Base-by-base conservation (phyloP, 371 early-diverging fungal genomes). In the Nematocida minor region DNA sequence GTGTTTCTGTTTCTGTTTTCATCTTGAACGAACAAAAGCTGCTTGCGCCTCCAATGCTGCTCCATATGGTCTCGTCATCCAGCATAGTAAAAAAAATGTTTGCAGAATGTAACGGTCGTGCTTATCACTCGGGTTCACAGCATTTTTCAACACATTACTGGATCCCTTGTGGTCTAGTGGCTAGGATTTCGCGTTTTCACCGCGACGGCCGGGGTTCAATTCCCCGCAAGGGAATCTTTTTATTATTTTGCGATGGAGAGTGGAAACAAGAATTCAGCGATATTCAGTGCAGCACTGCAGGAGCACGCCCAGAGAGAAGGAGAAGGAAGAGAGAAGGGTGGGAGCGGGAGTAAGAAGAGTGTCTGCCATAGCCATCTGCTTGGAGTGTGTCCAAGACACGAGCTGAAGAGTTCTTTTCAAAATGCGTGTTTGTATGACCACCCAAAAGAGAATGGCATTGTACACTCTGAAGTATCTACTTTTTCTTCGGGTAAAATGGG, bases 1-100 rank as follows among this genome's bases (percentile, higher is more conserved):
- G 60, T 1, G 41, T 92, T 14, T 70, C 91, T 34, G 89, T 89
- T 27, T 88, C 84, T 11, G 94, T 93, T 82, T 89, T 91, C 84
- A 81, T 69, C 66, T 82, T 84, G 69, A 80, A 85, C 22, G 82
- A 55, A 29, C 81, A 66, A 34, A 80, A 80, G 14, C 69, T 71
- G 27, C 38, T 53, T 36, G 71, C 67, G n/a, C 63, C 68, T 40
- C 85, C 83, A 32, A 85, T 85, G 38, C 40, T 68, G 27, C 79
- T 55, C 85, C 85, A 85, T 29, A 84, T 82, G 46, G 57, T 70
- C 62, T 82, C 70, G 77, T 83, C 84, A 40, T 70, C 69, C 81
- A 84, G n/a, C 77, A 67, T 66, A 9, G 55, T 38, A 47, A 47
- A 60, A 66, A 67, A 79, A 77, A 77, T 66, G 27, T 38, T 38